Percentiles rank a stretch among this genome's conserved stretches.
Evolutionary conservation across 1,284 basidiomycete genomes (phyloP).

Genomic region (Ceraceosorus guamensis): DNA sequence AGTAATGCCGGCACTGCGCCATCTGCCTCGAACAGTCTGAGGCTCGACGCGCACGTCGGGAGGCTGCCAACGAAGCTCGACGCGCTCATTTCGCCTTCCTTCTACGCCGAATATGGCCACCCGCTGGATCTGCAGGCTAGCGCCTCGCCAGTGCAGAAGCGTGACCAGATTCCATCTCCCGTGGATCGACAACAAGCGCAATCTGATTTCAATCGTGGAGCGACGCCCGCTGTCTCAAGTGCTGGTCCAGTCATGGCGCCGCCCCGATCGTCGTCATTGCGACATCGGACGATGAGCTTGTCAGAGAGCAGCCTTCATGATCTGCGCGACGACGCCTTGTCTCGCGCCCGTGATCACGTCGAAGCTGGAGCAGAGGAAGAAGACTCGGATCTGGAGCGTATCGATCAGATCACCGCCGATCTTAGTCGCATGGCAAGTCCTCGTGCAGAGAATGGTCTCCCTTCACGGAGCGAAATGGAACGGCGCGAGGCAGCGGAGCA

Average conservation of each 20-base stretch:
- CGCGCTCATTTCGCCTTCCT: conserved; percentile 3
- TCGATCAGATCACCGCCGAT: no score
- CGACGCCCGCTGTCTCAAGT: neutral
- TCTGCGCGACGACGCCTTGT: no score
- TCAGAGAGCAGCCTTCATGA: neutral
- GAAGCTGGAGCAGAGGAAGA: no score
- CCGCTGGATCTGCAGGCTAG: conserved; percentile 4
- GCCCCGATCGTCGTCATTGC: neutral
- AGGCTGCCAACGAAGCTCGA: conserved; percentile 2
- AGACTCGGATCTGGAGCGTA: no score
- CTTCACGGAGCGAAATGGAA: no score
- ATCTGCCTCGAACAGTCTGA: neutral
- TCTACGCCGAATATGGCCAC: conserved; percentile 3
- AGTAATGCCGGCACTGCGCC: conserved; percentile 1
- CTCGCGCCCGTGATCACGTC: no score
- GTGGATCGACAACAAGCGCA: neutral
- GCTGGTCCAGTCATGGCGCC: neutral
- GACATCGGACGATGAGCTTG: neutral
- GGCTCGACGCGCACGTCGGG: neutral
- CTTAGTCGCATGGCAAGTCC: no score
- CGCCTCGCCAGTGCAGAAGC: neutral
- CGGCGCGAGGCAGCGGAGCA: no score
- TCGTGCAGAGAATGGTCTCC: no score
- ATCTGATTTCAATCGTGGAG: neutral
- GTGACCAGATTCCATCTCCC: neutral